Evolutionary conservation across 2,329 filamentous ascomycete genomes (phyloP), one percentile per base, ranked within the genome.

Genomic region (Sporothrix pallida): DNA sequence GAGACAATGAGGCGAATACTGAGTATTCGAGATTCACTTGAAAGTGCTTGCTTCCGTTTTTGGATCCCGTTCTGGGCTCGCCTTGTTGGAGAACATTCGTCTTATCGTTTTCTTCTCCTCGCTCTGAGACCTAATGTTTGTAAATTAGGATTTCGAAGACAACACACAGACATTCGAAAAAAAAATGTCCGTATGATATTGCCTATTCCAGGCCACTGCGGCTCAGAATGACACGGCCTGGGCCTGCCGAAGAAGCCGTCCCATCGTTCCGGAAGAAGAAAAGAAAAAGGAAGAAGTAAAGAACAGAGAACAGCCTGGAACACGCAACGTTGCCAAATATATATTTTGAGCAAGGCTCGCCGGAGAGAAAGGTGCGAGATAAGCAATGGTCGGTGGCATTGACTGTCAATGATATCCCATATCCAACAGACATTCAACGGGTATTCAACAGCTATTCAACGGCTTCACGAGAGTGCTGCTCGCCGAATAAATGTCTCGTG

Each of bases 241-340:
- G 31, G 42, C 60, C 60, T 63, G 44, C 37, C 60, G 60, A 63
- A 60, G 23, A 58, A 31, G 26, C 23, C 54, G 23, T 23, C 56
- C 37, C 5, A 37, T 37, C 26, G 23, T 37, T 17, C 56, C 26
- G 60, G 37, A 46, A 42, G n/a, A 63, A 63, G 20, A 23, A 70
- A 20, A 60, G 17, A 31, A 62, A 5, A n/a, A 13, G 42, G 60
- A 23, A 72, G 42, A 62, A 63, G 5, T 20, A 44, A 70, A 42
- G 20, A 70, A 70, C 6, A 44, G 23, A 73, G 23, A 62, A 13
- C 31, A 63, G 60, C 17, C 60, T 42, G 23, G 37, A 70, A 58
- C n/a, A 54, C 9, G 15, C 23, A 69, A 8, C 23, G 2, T 31
- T 23, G 23, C 65, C 44, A 37, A 31, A 68, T 65, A 48, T 48